Evolutionary conservation across 2,329 filamentous ascomycete genomes (phyloP).

Genomic region (Colletotrichum sp.): DNA sequence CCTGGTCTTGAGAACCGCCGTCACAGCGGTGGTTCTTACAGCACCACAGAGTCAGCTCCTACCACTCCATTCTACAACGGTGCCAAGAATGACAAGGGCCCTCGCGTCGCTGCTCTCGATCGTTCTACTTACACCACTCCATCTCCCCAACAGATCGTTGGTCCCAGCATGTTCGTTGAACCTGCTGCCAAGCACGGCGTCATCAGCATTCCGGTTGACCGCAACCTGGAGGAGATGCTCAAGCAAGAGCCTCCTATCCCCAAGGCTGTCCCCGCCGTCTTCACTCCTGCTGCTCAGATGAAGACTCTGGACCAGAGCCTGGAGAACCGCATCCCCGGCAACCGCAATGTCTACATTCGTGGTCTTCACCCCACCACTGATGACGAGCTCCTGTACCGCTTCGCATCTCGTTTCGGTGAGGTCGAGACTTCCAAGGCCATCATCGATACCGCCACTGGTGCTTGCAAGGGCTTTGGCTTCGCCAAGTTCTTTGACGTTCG

Average conservation of each 20-base stretch:
- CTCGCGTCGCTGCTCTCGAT: constrained; percentile 64
- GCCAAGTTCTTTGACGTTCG: constrained; percentile 90
- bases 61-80: constrained; percentile 69
- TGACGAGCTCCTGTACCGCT: constrained; percentile 83
- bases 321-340: constrained; percentile 88
- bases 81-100: constrained; percentile 62
- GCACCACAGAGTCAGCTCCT: constrained; percentile 69
- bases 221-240: constrained; percentile 67
- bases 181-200: constrained; percentile 44
- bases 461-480: constrained; percentile 98
- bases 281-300: constrained; percentile 82
- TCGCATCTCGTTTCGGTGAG: constrained; percentile 86
- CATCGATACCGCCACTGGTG: constrained; percentile 89
- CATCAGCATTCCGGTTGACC: constrained; percentile 43
- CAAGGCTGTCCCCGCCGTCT: constrained; percentile 86
- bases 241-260: constrained; percentile 84
- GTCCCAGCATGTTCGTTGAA: constrained; percentile 43
- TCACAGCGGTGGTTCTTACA: constrained; percentile 59
- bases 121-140: constrained; percentile 70
- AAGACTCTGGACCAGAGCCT: constrained; percentile 93
- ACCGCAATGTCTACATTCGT: constrained; percentile 98
- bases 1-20: constrained; percentile 69
- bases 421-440: constrained; percentile 99
- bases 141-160: constrained; percentile 64
- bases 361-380: constrained; percentile 95